Base-by-base conservation (phyloP, 2,329 filamentous ascomycete species). In the Xylaria sp. region DNA sequence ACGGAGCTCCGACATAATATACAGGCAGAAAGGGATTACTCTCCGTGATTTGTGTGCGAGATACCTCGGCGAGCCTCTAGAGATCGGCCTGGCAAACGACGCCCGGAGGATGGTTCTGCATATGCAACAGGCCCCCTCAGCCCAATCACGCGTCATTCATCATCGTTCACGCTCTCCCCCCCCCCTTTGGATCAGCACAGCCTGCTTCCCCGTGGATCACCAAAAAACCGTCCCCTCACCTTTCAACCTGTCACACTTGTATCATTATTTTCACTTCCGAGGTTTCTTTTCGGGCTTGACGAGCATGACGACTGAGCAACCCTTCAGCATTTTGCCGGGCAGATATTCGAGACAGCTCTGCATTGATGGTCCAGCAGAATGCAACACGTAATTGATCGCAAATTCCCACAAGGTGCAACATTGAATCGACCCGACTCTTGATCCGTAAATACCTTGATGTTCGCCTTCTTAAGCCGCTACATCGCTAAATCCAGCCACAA, bases 371-470 rank as follows among this genome's bases (percentile, higher is more conserved):
- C 66, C 66, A 62, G 67, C 68, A 70, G 63, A 69, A 64, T 71
- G 65, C 68, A 69, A 70, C 68, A 70, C 65, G 62, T 71, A 71
- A 71, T 71, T 71, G 64, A 71, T 70, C 68, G 69, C 67, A 69
- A 71, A 70, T 70, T 68, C 68, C 65, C 63, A 62, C 61, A 66
- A 66, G 67, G 68, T 70, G 68, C 68, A 71, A 66, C 69, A 64
- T 67, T 67, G 62, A 69, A 60, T 66, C 68, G 67, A 68, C 61
- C 63, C 65, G 66, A 69, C 66, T 67, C 53, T 67, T 63, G 62
- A 64, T 59, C 62, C 67, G 68, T 70, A 70, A 70, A 67, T 62
- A 56, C 62, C 65, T 60, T 63, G 54, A 61, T 49, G 51, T 57
- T 61, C 63, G 63, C 66, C 61, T 63, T 62, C 54, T 56, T 54